Conservation (phyloP, 2,329 filamentous ascomycete genomes). For the Exophiala lecanii-corni region DNA sequence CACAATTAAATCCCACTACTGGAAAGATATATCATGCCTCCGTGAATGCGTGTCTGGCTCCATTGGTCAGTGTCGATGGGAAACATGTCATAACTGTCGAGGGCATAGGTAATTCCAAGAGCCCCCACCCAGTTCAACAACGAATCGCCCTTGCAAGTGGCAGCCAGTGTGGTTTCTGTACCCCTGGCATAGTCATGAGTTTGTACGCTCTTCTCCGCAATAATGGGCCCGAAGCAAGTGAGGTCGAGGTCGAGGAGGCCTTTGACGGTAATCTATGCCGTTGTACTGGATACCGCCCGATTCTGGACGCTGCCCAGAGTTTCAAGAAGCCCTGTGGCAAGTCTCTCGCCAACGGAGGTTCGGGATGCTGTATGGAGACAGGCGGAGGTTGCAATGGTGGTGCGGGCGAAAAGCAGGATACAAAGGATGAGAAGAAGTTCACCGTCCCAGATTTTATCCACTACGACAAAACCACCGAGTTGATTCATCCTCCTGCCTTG, state of each 20-base stretch:
- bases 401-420: slow-evolving; percentile 32
- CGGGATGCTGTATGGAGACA: slow-evolving; percentile 68
- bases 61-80: slow-evolving; percentile 86
- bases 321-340: slow-evolving; percentile 64
- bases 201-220: slow-evolving; percentile 89
- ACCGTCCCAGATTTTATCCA: slow-evolving; percentile 88
- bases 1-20: slow-evolving; percentile 88
- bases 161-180: slow-evolving; percentile 94
- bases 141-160: slow-evolving; percentile 86
- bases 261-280: slow-evolving; percentile 96
- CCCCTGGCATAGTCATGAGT: slow-evolving; percentile 96
- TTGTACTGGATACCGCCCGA: slow-evolving; percentile 92
- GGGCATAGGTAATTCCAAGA: slow-evolving; percentile 83
- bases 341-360: slow-evolving; percentile 53
- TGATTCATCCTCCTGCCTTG: slow-evolving; percentile 86
- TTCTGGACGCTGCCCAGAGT: slow-evolving; percentile 87
- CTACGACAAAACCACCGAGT: slow-evolving; percentile 86
- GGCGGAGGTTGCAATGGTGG: slow-evolving; percentile 63
- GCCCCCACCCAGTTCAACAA: slow-evolving; percentile 85
- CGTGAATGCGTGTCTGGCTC: slow-evolving; percentile 92
- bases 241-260: slow-evolving; percentile 86
- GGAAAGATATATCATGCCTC: slow-evolving; percentile 92
- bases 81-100: slow-evolving; percentile 98
- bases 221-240: slow-evolving; percentile 56
- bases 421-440: slow-evolving; percentile 55